phyloP scores from a whole-genome alignment of 2,329 filamentous ascomycete species.

The Colletotrichum sp. region DNA sequence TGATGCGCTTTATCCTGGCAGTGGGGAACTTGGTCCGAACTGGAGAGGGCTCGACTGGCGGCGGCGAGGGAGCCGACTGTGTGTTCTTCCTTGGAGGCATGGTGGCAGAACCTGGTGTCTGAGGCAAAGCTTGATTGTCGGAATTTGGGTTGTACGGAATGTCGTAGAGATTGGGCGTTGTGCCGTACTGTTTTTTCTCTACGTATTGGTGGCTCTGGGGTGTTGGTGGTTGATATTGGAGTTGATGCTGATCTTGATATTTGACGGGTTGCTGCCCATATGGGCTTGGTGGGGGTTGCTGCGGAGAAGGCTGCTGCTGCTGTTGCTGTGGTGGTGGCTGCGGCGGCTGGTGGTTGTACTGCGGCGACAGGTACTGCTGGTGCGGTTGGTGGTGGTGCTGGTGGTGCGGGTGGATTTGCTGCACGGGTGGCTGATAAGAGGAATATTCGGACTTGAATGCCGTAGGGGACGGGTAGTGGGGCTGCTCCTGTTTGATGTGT shows the following conservation, averaged over 20 bases:
- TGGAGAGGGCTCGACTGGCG: conserved; percentile 65
- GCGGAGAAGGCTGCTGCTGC: conserved; percentile 25
- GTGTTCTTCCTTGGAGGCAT: conserved; percentile 47
- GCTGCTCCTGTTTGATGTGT: conserved; percentile 21
- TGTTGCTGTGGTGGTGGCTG: conserved; percentile 11
- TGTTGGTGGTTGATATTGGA: conserved; percentile 6
- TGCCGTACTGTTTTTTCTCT: not conserved
- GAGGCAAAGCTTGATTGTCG: conserved; percentile 19
- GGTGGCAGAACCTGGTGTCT: conserved; percentile 16
- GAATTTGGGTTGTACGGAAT: conserved; percentile 4
- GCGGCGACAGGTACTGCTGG: conserved; percentile 23
- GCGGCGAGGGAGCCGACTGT: conserved; percentile 38
- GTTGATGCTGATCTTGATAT: conserved; percentile 10
- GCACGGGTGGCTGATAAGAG: conserved; percentile 12
- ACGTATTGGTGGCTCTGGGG: conserved; percentile 13
- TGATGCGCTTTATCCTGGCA: conserved; percentile 96
- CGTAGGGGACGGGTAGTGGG: conserved; percentile 22
- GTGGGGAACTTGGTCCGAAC: conserved; percentile 97
- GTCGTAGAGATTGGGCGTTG: conserved; percentile 13
- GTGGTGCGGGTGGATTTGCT: conserved; percentile 34
- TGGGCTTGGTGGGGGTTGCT: conserved; percentile 12
- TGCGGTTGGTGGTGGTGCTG: conserved; percentile 28
- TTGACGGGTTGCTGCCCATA: conserved; percentile 13
- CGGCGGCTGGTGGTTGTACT: conserved; percentile 23
- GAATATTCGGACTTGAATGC: conserved; percentile 16